Conservation (phyloP, 75 land plant species). For the Gnetum montanum region DNA sequence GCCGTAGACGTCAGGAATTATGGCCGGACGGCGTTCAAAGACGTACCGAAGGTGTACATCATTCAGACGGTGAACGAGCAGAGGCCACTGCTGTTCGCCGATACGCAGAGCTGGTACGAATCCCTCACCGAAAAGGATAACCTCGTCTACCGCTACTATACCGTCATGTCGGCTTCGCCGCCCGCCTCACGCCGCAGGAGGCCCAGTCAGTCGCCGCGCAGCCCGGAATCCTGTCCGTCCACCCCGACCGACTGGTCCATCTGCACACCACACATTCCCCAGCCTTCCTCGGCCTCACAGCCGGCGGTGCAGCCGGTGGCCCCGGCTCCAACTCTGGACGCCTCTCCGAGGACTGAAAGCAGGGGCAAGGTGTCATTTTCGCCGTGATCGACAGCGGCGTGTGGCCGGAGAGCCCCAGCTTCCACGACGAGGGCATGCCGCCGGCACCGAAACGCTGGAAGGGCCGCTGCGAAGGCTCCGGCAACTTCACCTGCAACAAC, state of each 20-base stretch:
- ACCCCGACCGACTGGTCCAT: background rate
- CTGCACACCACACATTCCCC: background rate
- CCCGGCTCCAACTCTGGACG: no score
- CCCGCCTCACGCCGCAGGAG: background rate
- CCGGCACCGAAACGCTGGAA: slow-evolving; percentile 8
- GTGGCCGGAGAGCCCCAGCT: slow-evolving; percentile 23
- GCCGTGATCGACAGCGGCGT: slow-evolving; percentile 5
- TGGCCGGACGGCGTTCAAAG: no score
- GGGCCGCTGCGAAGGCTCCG: slow-evolving; percentile 12
- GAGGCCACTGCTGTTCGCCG: no score
- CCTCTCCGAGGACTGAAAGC: background rate
- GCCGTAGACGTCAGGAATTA: no score
- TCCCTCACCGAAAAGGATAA: no score
- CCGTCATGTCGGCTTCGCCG: background rate
- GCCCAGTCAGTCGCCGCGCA: background rate
- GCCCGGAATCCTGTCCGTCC: background rate
- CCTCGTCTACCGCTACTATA: no score
- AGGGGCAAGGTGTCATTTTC: background rate
- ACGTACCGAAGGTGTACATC: no score
- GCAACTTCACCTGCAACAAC: slow-evolving; percentile 15
- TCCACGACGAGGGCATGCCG: slow-evolving; percentile 12
- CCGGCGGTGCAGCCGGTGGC: no score
- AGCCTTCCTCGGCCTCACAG: background rate
- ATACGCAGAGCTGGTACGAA: no score
- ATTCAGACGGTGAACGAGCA: no score